Percentiles rank a stretch among this genome's conserved stretches.
Evolutionary conservation across 495 filamentous ascomycete genomes (phyloP).

Genomic region (Lophium mytilinum): DNA sequence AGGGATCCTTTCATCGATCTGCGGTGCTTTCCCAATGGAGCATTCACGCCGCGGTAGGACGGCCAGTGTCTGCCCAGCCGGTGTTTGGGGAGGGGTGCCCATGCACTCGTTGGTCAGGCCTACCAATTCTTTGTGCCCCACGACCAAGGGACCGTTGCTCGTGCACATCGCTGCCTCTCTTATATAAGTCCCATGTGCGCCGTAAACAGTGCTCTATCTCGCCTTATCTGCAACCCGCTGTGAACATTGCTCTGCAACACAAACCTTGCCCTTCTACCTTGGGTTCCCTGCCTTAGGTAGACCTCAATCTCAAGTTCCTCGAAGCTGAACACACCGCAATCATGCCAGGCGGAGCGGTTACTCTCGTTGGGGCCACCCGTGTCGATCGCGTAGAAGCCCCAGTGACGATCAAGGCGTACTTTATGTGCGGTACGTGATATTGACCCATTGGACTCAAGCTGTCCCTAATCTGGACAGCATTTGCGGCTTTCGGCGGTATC

Average conservation of each 20-base stretch:
- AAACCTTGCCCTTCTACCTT: background rate
- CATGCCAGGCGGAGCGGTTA: slow-evolving; percentile 15
- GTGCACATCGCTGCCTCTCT: background rate
- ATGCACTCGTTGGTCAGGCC: background rate
- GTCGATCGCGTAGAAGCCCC: slow-evolving; percentile 29
- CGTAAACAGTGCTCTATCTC: background rate
- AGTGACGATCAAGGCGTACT: slow-evolving; percentile 29
- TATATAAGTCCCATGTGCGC: background rate
- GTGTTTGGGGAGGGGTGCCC: background rate
- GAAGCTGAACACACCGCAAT: background rate
- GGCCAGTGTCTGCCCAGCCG: background rate
- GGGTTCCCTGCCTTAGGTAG: background rate
- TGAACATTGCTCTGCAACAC: background rate
- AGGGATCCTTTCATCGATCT: background rate
- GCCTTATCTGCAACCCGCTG: background rate
- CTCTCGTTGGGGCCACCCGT: slow-evolving; percentile 17
- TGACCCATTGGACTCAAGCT: too few species aligned
- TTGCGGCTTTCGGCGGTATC: slow-evolving; percentile 33
- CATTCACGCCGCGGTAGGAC: background rate
- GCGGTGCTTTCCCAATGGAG: background rate
- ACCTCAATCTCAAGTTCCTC: background rate
- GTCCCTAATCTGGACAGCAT: background rate
- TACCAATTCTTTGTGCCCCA: background rate
- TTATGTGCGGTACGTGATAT: slow-evolving; percentile 21
- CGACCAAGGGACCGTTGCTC: background rate